Evolutionary conservation across 306 rosid species (phyloP).

Genomic region (Corylus americana): DNA sequence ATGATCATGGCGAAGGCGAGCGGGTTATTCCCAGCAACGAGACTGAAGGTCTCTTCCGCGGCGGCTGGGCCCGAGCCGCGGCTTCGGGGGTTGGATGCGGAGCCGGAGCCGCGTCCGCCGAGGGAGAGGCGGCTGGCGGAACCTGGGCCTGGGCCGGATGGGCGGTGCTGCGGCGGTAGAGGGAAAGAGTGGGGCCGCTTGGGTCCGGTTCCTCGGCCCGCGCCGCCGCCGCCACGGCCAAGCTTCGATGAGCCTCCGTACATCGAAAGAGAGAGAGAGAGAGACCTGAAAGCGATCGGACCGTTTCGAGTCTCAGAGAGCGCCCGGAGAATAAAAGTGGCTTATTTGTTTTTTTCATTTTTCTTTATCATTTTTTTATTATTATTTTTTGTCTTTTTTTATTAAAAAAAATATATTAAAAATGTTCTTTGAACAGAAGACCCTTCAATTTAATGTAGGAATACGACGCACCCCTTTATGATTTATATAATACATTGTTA

Average conservation of each 20-base stretch:
- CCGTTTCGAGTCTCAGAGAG: slow-evolving; percentile 21
- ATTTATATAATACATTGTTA: too few species aligned
- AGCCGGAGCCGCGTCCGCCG: slow-evolving; percentile 45
- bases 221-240: slow-evolving; percentile 63
- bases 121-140: slow-evolving; percentile 56
- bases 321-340: not conserved
- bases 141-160: slow-evolving; percentile 29
- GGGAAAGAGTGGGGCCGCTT: slow-evolving; percentile 59
- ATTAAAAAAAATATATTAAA: too few species aligned
- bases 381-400: not conserved
- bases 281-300: slow-evolving; percentile 21
- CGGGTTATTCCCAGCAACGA: slow-evolving; percentile 68
- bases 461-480: too few species aligned
- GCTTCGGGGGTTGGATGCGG: slow-evolving; percentile 29
- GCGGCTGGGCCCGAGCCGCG: slow-evolving; percentile 30
- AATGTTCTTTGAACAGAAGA: too few species aligned
- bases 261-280: slow-evolving; percentile 44
- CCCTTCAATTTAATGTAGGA: too few species aligned
- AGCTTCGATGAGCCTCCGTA: slow-evolving; percentile 75
- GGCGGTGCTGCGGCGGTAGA: slow-evolving; percentile 52
- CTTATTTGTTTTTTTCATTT: not conserved
- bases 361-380: not conserved
- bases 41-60: slow-evolving; percentile 72
- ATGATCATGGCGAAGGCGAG: slow-evolving; percentile 85
- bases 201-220: slow-evolving; percentile 45